Evolutionary conservation across 371 early-diverging fungal genomes (phyloP).

Genomic region (Mucor saturninus): DNA sequence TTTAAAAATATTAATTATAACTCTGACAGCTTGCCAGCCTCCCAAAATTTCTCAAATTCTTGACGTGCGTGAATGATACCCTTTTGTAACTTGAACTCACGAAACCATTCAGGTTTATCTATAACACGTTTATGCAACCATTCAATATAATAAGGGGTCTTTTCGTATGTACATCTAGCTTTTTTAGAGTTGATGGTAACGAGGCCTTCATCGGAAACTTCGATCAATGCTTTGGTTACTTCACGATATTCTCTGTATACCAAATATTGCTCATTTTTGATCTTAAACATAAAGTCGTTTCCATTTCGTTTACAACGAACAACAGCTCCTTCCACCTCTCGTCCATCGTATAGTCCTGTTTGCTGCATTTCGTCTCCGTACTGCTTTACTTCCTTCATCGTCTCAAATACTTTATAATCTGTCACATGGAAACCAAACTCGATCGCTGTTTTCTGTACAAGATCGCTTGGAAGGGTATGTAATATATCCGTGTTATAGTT

Average conservation of each 20-base stretch:
- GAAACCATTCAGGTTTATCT: slow-evolving; percentile 75
- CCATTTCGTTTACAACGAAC: slow-evolving; percentile 71
- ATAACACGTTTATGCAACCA: slow-evolving; percentile 73
- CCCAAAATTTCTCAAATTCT: slow-evolving; percentile 59
- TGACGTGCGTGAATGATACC: slow-evolving; percentile 84
- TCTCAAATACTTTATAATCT: slow-evolving; percentile 45
- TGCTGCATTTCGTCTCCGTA: slow-evolving; percentile 70
- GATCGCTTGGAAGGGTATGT: slow-evolving; percentile 68
- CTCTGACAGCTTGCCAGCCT: not conserved
- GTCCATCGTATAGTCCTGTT: slow-evolving; percentile 67
- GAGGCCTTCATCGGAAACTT: slow-evolving; percentile 14
- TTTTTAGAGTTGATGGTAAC: slow-evolving; percentile 5
- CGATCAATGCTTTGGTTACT: slow-evolving; percentile 69
- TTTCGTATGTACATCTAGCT: slow-evolving; percentile 34
- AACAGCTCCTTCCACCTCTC: slow-evolving; percentile 88
- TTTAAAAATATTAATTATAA: not conserved
- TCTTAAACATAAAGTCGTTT: slow-evolving; percentile 80
- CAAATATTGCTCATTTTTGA: slow-evolving; percentile 92
- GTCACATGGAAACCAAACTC: slow-evolving; percentile 78
- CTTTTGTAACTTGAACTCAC: slow-evolving; percentile 63
- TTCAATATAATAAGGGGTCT: slow-evolving; percentile 73
- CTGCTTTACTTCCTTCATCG: slow-evolving; percentile 58
- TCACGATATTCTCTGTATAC: slow-evolving; percentile 97
- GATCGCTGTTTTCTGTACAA: slow-evolving; percentile 67
- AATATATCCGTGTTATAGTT: slow-evolving; percentile 80